Evolutionary conservation across 352 stramenopile genomes (phyloP).

Genomic region (Pythium dissimile): DNA sequence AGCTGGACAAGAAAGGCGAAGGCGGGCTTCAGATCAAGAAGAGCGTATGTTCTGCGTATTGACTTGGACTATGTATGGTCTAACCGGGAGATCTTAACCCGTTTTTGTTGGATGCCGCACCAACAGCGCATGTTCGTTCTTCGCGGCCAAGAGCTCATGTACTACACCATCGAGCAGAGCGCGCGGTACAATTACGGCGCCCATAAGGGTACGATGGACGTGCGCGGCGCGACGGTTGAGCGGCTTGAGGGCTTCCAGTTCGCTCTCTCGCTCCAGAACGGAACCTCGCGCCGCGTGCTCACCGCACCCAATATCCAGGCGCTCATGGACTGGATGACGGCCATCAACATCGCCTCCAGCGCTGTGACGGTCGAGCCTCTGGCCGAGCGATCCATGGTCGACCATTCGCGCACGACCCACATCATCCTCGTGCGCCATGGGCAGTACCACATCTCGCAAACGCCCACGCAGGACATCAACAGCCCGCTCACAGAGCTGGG

Average conservation of each 20-base stretch:
- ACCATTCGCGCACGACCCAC: slow-evolving; percentile 67
- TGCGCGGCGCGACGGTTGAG: slow-evolving; percentile 42
- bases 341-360: slow-evolving; percentile 46
- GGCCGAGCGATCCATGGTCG: slow-evolving; percentile 44
- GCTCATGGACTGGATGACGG: slow-evolving; percentile 76
- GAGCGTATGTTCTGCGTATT: slow-evolving; percentile 39
- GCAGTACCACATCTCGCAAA: slow-evolving; percentile 53
- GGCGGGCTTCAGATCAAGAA: slow-evolving; percentile 59
- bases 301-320: slow-evolving; percentile 46
- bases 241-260: slow-evolving; percentile 42
- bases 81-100: neutral
- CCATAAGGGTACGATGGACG: slow-evolving; percentile 59
- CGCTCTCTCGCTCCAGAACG: slow-evolving; percentile 24
- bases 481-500: slow-evolving; percentile 56
- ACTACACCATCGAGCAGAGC: slow-evolving; percentile 56
- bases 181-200: slow-evolving; percentile 46
- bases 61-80: neutral
- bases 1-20: slow-evolving; percentile 67
- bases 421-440: slow-evolving; percentile 67
- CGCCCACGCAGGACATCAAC: slow-evolving; percentile 44
- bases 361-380: slow-evolving; percentile 38
- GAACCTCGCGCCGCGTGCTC: slow-evolving; percentile 31
- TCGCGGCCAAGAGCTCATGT: slow-evolving; percentile 60
- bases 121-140: slow-evolving; percentile 64
- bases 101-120: neutral